These are phyloP conservation scores for Rubus parviflorus DNA, from an alignment of 306 rosid species.

Conservation along the genomic window DNA sequence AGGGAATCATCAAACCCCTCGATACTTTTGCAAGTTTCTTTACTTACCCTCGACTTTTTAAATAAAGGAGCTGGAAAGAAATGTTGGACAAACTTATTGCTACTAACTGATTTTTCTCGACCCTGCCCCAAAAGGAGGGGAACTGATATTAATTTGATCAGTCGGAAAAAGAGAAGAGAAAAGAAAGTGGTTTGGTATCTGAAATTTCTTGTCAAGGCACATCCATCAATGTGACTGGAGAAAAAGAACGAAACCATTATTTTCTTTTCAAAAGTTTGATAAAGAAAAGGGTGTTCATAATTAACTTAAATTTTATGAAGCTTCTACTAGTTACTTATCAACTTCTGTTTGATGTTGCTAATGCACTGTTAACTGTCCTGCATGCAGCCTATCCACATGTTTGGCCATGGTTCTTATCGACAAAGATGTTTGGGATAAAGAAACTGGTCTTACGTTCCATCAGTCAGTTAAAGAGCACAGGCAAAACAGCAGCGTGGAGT, in stretches of 20 bases:
- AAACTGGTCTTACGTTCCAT: constrained; percentile 35
- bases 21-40: neutral
- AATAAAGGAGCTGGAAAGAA: neutral
- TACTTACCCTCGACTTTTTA: neutral
- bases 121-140: neutral
- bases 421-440: constrained; percentile 74
- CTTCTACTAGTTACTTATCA: constrained; percentile 21
- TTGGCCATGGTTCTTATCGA: constrained; percentile 74
- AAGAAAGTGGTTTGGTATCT: neutral
- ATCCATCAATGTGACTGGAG: neutral
- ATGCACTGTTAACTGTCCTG: constrained; percentile 18
- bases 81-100: neutral
- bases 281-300: neutral
- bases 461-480: constrained; percentile 36
- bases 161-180: neutral
- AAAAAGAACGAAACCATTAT: neutral
- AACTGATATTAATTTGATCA: neutral
- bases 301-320: neutral
- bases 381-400: constrained; percentile 42
- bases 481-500: constrained; percentile 39
- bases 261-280: neutral
- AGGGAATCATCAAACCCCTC: neutral
- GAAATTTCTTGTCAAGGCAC: neutral
- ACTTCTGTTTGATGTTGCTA: constrained; percentile 9
- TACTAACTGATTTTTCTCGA: neutral